phyloP scores from a whole-genome alignment of 768 basidiomycete species.

The Mycena haematopus region DNA sequence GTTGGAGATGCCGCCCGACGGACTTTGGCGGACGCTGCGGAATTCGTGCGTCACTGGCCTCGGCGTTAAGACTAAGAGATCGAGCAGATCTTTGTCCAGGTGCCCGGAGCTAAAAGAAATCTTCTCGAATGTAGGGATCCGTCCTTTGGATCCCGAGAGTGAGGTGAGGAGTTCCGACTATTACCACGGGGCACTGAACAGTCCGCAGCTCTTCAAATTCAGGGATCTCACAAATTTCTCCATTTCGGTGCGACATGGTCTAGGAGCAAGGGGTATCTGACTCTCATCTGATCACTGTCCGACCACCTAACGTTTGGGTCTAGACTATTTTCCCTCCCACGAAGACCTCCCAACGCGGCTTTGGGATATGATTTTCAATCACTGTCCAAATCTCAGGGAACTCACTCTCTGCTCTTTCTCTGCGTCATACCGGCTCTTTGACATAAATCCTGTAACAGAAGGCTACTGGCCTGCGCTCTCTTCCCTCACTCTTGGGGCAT shows the following conservation, averaged over 20 bases:
- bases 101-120: constrained; percentile 52
- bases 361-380: constrained; percentile 56
- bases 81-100: constrained; percentile 33
- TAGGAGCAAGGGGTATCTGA: constrained; percentile 43
- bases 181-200: background rate
- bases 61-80: background rate
- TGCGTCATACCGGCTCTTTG: constrained; percentile 50
- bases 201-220: constrained; percentile 48
- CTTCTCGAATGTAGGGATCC: constrained; percentile 50
- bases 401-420: constrained; percentile 59
- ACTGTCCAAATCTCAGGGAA: constrained; percentile 55
- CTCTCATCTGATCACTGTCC: background rate
- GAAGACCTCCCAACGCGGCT: constrained; percentile 48
- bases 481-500: constrained; percentile 55
- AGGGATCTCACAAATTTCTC: constrained; percentile 52
- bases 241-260: constrained; percentile 52
- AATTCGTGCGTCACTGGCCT: constrained; percentile 39
- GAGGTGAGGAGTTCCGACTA: constrained; percentile 28
- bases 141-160: constrained; percentile 42
- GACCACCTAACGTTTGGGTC: constrained; percentile 1
- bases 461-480: constrained; percentile 49
- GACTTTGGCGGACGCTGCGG: constrained; percentile 49
- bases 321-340: constrained; percentile 46
- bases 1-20: constrained; percentile 50
- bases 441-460: constrained; percentile 47